Evolutionary conservation across 805 yeast species (phyloP).

Genomic region (Ogataea siamensis): DNA sequence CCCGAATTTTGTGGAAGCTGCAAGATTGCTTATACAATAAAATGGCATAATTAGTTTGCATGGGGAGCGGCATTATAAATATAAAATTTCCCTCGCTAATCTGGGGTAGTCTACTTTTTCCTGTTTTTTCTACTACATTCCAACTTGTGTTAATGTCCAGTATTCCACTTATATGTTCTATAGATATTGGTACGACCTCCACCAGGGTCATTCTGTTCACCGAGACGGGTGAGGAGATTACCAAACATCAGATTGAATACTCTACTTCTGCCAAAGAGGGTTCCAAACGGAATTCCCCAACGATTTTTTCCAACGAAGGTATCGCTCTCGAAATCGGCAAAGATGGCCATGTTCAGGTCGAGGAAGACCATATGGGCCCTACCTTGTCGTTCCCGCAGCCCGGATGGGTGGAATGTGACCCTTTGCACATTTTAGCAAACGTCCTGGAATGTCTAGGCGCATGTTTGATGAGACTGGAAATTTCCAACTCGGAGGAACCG

Average conservation of each 20-base stretch:
- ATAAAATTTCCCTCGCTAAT: not conserved
- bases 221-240: constrained; percentile 70
- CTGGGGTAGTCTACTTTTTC: constrained; percentile 8
- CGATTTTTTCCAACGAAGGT: constrained; percentile 74
- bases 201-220: constrained; percentile 83
- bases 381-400: constrained; percentile 77
- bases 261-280: constrained; percentile 63
- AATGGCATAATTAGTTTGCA: not conserved
- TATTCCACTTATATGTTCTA: constrained; percentile 56
- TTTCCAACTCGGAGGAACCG: constrained; percentile 48
- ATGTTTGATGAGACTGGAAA: constrained; percentile 55
- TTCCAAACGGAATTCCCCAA: constrained; percentile 38
- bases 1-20: constrained; percentile 12
- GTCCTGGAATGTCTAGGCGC: constrained; percentile 77
- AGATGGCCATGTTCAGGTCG: constrained; percentile 56
- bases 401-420: constrained; percentile 95
- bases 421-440: constrained; percentile 74
- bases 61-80: not conserved
- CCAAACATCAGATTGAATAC: constrained; percentile 88
- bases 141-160: constrained; percentile 4
- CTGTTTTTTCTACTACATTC: not conserved
- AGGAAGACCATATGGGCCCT: constrained; percentile 55
- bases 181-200: constrained; percentile 91
- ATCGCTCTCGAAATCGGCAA: constrained; percentile 52
- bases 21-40: constrained; percentile 8